A percentile compares a stretch with the other conserved stretches of the same genome.
These are phyloP conservation scores for Xylariaceae sp. DNA, from an alignment of 2,329 filamentous ascomycete genomes.

Conservation along the genomic window DNA sequence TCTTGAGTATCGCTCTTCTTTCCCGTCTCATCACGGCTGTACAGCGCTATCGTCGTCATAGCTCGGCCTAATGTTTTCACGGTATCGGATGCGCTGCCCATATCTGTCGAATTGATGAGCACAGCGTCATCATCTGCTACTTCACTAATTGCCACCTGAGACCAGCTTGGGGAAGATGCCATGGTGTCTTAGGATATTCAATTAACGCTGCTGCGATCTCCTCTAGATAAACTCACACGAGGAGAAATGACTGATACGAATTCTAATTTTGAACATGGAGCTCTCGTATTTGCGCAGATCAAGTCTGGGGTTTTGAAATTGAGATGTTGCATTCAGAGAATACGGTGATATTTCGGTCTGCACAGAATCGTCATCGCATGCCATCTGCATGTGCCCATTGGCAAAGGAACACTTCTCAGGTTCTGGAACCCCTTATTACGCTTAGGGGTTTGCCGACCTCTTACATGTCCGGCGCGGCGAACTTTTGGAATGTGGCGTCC, in stretches of 20 bases:
- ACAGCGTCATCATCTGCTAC: slow-evolving; percentile 1
- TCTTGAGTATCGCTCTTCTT: slow-evolving; percentile 1
- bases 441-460: slow-evolving; percentile 21
- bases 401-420: slow-evolving; percentile 20
- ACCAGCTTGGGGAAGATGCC: background rate
- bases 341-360: slow-evolving; percentile 26
- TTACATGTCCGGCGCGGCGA: slow-evolving; percentile 23
- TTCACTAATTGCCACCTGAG: slow-evolving; percentile 7
- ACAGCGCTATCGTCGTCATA: slow-evolving; percentile 10
- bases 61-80: slow-evolving; percentile 8
- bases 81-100: slow-evolving; percentile 5
- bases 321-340: slow-evolving; percentile 1
- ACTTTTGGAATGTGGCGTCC: slow-evolving; percentile 13
- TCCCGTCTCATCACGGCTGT: slow-evolving; percentile 17
- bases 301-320: background rate
- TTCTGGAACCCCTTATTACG: slow-evolving; percentile 23
- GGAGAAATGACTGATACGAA: background rate
- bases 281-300: slow-evolving; percentile 1
- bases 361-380: slow-evolving; percentile 21
- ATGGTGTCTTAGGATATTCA: background rate
- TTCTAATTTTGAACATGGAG: background rate
- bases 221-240: background rate
- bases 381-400: slow-evolving; percentile 23
- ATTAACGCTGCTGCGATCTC: background rate
- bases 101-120: slow-evolving; percentile 6